Evolutionary conservation across 2,329 filamentous ascomycete species (phyloP).

Genomic region (Fusarium dlaminii): DNA sequence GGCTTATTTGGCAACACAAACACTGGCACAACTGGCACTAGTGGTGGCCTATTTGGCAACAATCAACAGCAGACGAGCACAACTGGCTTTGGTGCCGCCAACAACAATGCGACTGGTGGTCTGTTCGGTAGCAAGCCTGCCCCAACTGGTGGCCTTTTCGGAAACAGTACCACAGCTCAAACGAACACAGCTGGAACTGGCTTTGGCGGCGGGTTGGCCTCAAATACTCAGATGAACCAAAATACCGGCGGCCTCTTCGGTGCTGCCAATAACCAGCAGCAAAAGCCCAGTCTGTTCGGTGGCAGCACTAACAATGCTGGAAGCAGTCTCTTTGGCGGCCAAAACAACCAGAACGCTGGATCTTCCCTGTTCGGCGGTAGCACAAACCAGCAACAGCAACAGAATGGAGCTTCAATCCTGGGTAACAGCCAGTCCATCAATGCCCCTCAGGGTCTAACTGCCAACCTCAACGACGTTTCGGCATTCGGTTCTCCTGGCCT

Average conservation of each 20-base stretch:
- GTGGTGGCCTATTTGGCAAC: slow-evolving; percentile 56
- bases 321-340: slow-evolving; percentile 64
- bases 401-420: slow-evolving; percentile 67
- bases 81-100: slow-evolving; percentile 49
- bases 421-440: slow-evolving; percentile 59
- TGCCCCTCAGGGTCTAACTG: slow-evolving; percentile 74
- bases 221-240: slow-evolving; percentile 50
- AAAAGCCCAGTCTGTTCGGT: slow-evolving; percentile 63
- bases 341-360: slow-evolving; percentile 56
- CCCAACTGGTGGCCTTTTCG: slow-evolving; percentile 54
- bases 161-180: slow-evolving; percentile 47
- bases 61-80: slow-evolving; percentile 46
- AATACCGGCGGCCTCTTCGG: slow-evolving; percentile 62
- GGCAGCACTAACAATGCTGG: slow-evolving; percentile 55
- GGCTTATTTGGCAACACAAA: slow-evolving; percentile 42
- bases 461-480: slow-evolving; percentile 83
- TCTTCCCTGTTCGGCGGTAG: slow-evolving; percentile 57
- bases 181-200: slow-evolving; percentile 52
- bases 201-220: slow-evolving; percentile 54
- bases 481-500: slow-evolving; percentile 91
- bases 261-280: slow-evolving; percentile 48
- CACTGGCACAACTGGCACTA: slow-evolving; percentile 10
- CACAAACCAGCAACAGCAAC: slow-evolving; percentile 60
- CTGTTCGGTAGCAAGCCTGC: slow-evolving; percentile 53
- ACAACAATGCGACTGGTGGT: slow-evolving; percentile 47